Conservation (phyloP, 2,329 filamentous ascomycete species). For the Epichloe sylvatica region DNA sequence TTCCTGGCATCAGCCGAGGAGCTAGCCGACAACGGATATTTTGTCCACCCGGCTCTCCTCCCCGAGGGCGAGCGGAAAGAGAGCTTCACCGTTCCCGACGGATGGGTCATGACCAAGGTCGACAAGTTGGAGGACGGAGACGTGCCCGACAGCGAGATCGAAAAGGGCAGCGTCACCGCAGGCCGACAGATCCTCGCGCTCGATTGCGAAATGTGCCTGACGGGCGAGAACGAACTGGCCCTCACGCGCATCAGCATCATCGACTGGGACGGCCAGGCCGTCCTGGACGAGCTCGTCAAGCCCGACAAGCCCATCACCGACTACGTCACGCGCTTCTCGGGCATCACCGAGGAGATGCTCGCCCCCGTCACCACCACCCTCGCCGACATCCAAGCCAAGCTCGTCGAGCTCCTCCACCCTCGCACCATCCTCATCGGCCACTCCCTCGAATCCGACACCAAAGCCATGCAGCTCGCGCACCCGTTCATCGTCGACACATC, state of each 20-base stretch:
- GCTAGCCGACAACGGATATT: slow-evolving; percentile 69
- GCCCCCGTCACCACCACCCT: slow-evolving; percentile 72
- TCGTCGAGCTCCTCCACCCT: slow-evolving; percentile 58
- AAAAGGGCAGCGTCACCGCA: slow-evolving; percentile 70
- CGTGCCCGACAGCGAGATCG: slow-evolving; percentile 54
- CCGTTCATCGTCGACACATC: slow-evolving; percentile 90
- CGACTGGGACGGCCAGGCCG: slow-evolving; percentile 66
- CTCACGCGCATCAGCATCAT: slow-evolving; percentile 82
- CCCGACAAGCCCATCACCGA: slow-evolving; percentile 77
- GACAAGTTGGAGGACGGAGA: slow-evolving; percentile 50
- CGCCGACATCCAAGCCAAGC: slow-evolving; percentile 62
- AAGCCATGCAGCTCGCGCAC: slow-evolving; percentile 72
- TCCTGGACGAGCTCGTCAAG: slow-evolving; percentile 86
- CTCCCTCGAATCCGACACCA: slow-evolving; percentile 71
- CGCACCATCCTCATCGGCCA: slow-evolving; percentile 66
- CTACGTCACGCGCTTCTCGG: slow-evolving; percentile 84
- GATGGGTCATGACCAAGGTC: slow-evolving; percentile 74
- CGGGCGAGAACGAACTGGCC: slow-evolving; percentile 62
- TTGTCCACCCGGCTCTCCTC: slow-evolving; percentile 67
- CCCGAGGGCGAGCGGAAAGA: slow-evolving; percentile 40
- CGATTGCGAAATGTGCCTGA: slow-evolving; percentile 97
- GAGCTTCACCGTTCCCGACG: slow-evolving; percentile 42
- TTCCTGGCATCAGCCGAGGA: slow-evolving; percentile 62
- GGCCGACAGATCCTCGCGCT: slow-evolving; percentile 68
- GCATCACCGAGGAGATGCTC: slow-evolving; percentile 79